Base-by-base conservation (phyloP, 2,329 filamentous ascomycete species). In the Venturia effusa region DNA sequence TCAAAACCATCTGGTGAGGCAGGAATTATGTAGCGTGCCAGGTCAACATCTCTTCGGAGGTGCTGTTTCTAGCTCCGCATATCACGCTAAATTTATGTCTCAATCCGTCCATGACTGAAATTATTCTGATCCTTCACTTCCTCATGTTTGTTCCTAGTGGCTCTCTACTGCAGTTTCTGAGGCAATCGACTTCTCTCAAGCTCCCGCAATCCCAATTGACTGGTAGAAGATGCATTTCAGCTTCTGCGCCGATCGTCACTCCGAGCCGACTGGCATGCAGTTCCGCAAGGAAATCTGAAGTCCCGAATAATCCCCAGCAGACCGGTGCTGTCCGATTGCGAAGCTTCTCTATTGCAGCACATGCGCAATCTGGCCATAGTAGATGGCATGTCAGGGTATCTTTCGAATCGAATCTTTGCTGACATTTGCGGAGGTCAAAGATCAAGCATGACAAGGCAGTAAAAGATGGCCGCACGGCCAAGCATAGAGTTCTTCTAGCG, bases 401-500 rank as follows among this genome's bases (percentile, higher is more conserved):
- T 17, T 57, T 7, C 13, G 19, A 15, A 11, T 19, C 11, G 51
- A 7, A 57, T 15, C 34, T n/a, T 34, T 57, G 15, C 51, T 57
- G 19, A 57, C 30, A 15, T 2, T 10, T 88, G 75, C 89, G 92
- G 74, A 99, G 94, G 94, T 92, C 91, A 65, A 96, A 94, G 71
- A 97, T 97, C 77, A 90, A 88, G 72, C 94, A 97, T 75, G 91
- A 94, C 75, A 99, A 99, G 76, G 92, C 88, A 61, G 90, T 88
- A 66, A 88, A 87, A 65, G 94, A 99, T 74, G 83, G 82, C 65
- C 87, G 87, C 69, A 96, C 92, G 76, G 90, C 86, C 75, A 83
- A 82, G 54, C 81, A 87, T 69, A 87, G 92, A 37, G 84, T 82
- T 59, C 75, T 81, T 55, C 83, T 95, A 69, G 82, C 87, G 27